Evolutionary conservation across 2,329 filamentous ascomycete genomes (phyloP).

Genomic region (Leptodontidium sp.): DNA sequence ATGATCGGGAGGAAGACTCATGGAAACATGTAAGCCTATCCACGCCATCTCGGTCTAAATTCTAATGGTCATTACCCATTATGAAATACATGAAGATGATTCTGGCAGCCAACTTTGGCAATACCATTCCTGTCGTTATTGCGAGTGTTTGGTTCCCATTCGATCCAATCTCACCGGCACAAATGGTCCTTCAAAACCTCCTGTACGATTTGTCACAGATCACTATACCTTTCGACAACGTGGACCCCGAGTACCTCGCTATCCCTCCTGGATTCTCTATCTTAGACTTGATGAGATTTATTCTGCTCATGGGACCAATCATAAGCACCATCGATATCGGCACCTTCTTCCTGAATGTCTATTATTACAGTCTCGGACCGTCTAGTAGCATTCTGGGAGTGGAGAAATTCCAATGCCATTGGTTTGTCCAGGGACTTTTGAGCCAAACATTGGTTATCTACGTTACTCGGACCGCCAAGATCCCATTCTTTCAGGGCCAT

Average conservation of each 20-base stretch:
- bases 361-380: constrained; percentile 19
- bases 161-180: constrained; percentile 20
- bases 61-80: neutral
- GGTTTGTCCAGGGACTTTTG: constrained; percentile 24
- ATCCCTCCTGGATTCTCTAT: constrained; percentile 15
- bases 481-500: constrained; percentile 19
- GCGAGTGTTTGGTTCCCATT: constrained; percentile 23
- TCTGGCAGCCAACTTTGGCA: constrained; percentile 22
- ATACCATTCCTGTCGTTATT: constrained; percentile 14
- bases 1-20: constrained; percentile 20
- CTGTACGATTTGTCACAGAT: constrained; percentile 23
- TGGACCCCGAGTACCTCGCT: constrained; percentile 24
- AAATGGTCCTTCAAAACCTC: constrained; percentile 24
- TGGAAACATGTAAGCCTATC: constrained; percentile 28
- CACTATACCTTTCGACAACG: constrained; percentile 23
- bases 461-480: constrained; percentile 24
- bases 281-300: constrained; percentile 21
- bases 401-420: constrained; percentile 20
- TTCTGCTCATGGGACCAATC: constrained; percentile 20
- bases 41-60: neutral
- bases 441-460: constrained; percentile 26
- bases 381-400: neutral
- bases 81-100: constrained; percentile 33
- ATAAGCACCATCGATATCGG: constrained; percentile 23
- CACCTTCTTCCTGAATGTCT: constrained; percentile 24